Evolutionary conservation across 2,329 filamentous ascomycete species (phyloP).

Genomic region (Monosporascus sp.): DNA sequence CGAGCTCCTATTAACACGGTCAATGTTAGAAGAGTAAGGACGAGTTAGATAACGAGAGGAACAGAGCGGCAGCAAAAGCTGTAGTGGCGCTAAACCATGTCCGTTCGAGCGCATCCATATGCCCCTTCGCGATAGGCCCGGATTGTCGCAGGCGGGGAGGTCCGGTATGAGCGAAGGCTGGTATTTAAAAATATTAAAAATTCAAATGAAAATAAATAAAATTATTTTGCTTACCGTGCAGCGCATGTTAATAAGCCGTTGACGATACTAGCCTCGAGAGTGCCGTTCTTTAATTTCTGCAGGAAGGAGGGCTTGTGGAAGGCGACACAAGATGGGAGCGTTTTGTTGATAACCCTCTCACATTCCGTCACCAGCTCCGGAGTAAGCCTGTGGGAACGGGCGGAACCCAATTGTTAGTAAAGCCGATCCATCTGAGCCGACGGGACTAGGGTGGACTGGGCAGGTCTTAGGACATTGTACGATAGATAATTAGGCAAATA

Average conservation of each 20-base stretch:
- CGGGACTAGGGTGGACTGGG: slow-evolving; percentile 14
- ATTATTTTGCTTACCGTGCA: slow-evolving; percentile 43
- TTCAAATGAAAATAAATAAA: too few relatives aligned
- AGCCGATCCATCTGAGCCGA: slow-evolving; percentile 16
- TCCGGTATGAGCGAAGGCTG: slow-evolving; percentile 8
- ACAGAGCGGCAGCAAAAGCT: neutral
- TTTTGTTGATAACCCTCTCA: slow-evolving; percentile 56
- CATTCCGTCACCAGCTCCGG: slow-evolving; percentile 55
- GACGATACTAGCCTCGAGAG: slow-evolving; percentile 51
- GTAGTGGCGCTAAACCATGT: neutral
- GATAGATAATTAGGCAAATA: neutral
- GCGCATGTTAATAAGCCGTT: slow-evolving; percentile 54
- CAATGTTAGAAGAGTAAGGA: neutral
- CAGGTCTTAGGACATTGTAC: neutral
- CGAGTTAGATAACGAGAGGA: neutral
- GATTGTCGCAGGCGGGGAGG: slow-evolving; percentile 10
- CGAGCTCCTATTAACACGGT: slow-evolving; percentile 41
- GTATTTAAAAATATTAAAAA: too few relatives aligned
- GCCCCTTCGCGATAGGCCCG: neutral
- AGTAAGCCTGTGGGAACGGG: slow-evolving; percentile 37
- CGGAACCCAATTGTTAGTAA: slow-evolving; percentile 17
- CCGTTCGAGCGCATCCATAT: neutral
- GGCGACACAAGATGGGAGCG: slow-evolving; percentile 55
- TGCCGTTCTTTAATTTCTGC: slow-evolving; percentile 53
- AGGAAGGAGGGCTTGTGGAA: slow-evolving; percentile 60